Evolutionary conservation across 2,329 filamentous ascomycete species (phyloP), one percentile per base, ranked within the genome.

Genomic region (Madurella fahalii): DNA sequence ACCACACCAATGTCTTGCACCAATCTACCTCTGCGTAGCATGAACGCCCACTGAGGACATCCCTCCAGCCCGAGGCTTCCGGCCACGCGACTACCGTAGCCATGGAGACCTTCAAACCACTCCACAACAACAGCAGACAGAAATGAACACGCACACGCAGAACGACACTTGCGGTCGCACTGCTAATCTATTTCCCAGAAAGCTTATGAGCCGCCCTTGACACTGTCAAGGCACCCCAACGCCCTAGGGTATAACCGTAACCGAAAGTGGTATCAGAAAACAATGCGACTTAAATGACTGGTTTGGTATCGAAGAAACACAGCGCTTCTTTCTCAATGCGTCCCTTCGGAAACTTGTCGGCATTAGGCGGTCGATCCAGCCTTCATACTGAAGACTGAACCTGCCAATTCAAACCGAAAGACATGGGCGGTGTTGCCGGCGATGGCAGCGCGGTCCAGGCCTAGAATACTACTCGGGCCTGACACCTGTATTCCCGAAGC

Each of bases 401-500:
- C 34, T 4, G 34, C 34, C 34, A 2, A 12, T 37, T 11, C 2
- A 37, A 37, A 4, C 34, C 13, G 9, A 37, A 37, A 25, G 7
- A 7, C 25, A 7, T 25, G 4, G 25, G 25, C 25, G 25, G 3
- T 25, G 25, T 25, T 7, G 25, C 25, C 25, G 4, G 25, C 25
- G 25, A 7, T 25, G 25, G 25, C 25, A 7, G 41, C 48, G 34
- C 32, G 30, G 30, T 45, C 11, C 16, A 18, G 18, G 30, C 32
- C 51, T 20, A 32, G 54, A 57, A 31, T 57, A 62, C 50, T 66
- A 58, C 50, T 71, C 69, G 54, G 67, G 63, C 62, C 69, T 69
- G 50, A 71, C 67, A 54, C 69, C 70, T 44, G 69, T 70, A 58
- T 72, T 71, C 50, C 72, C 70, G 65, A 75, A 71, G 61, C 70